Evolutionary conservation across 83 land plant genomes (phyloP).

Genomic region (Diphasiastrum complanatum): DNA sequence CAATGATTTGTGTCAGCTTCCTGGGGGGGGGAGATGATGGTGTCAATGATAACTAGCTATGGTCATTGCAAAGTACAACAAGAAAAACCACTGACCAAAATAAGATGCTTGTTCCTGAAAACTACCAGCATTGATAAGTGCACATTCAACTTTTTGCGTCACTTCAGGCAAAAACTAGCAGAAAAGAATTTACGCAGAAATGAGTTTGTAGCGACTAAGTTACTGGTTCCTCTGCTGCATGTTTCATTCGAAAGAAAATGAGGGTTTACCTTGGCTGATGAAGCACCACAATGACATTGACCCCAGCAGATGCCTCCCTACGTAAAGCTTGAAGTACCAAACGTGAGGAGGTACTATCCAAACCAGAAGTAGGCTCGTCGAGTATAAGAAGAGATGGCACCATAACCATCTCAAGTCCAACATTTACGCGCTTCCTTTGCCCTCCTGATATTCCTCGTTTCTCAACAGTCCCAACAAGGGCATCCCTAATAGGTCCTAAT

Average conservation of each 20-base stretch:
- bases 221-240: too few relatives aligned
- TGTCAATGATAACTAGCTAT: too few relatives aligned
- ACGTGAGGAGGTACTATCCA: constrained; percentile 14
- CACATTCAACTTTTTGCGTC: neutral
- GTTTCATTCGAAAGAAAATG: neutral
- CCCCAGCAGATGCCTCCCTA: constrained; percentile 2
- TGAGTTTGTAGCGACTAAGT: too few relatives aligned
- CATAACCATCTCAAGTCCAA: constrained; percentile 14
- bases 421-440: constrained; percentile 17
- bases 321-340: constrained; percentile 13
- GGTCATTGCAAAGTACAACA: too few relatives aligned
- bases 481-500: constrained; percentile 1
- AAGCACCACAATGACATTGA: constrained; percentile 2
- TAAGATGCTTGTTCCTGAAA: too few relatives aligned
- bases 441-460: constrained; percentile 18
- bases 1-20: too few relatives aligned
- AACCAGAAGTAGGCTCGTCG: constrained; percentile 17
- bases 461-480: constrained; percentile 10
- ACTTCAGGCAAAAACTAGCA: too few relatives aligned
- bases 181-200: too few relatives aligned
- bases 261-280: constrained; percentile 16
- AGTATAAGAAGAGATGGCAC: constrained; percentile 12
- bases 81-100: too few relatives aligned
- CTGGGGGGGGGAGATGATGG: too few relatives aligned
- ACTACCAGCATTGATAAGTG: neutral